Evolutionary conservation across 495 filamentous ascomycete species (phyloP).

Genomic region (Penicillium antarcticum): DNA sequence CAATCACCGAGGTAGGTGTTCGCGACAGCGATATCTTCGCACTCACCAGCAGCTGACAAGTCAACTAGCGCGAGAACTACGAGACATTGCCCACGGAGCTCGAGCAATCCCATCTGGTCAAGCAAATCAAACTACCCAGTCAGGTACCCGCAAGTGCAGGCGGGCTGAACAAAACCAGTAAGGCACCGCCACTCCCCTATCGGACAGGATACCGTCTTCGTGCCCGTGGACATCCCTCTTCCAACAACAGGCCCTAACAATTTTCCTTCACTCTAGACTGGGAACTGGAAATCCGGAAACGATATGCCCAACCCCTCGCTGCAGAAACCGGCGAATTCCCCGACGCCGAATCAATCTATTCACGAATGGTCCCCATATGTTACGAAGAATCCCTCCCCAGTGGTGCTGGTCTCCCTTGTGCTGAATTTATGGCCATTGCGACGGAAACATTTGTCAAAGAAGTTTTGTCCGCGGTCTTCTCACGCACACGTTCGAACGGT

Average conservation of each 20-base stretch:
- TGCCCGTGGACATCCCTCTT: not conserved
- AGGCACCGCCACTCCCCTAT: conserved; percentile 23
- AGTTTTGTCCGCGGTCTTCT: conserved; percentile 72
- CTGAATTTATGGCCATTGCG: conserved; percentile 84
- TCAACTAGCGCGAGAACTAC: conserved; percentile 59
- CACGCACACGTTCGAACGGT: conserved; percentile 74
- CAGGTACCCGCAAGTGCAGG: conserved; percentile 80
- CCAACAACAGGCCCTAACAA: conserved; percentile 18
- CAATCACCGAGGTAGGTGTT: conserved; percentile 55
- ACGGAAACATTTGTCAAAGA: conserved; percentile 93
- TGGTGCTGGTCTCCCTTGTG: conserved; percentile 67
- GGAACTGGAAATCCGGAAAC: conserved; percentile 90
- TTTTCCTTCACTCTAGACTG: conserved; percentile 52
- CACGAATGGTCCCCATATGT: conserved; percentile 89
- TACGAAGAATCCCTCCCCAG: conserved; percentile 85
- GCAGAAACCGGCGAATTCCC: conserved; percentile 93
- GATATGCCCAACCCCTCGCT: conserved; percentile 81
- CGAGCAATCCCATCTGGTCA: conserved; percentile 65
- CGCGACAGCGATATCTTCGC: not conserved
- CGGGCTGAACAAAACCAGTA: conserved; percentile 85
- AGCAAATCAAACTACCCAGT: conserved; percentile 62
- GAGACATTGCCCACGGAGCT: conserved; percentile 63
- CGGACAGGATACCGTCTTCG: conserved; percentile 4
- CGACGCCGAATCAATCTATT: conserved; percentile 70
- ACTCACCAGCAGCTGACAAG: not conserved